Base-by-base conservation (phyloP, 2,329 filamentous ascomycete genomes). In the Aspergillus viridinutans region DNA sequence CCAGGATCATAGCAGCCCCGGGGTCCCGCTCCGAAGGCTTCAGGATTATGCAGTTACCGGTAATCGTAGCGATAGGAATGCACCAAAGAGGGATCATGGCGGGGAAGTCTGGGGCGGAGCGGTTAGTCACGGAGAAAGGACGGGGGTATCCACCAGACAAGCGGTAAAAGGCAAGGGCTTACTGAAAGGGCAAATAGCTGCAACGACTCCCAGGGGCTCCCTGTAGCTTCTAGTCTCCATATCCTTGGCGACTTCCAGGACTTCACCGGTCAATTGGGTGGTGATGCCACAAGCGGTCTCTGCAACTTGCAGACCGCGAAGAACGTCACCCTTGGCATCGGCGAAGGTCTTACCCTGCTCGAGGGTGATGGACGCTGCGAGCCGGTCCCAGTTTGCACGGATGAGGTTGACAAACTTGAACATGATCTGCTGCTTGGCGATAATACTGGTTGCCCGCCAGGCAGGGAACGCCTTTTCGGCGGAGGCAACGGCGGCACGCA, bases 71-170 rank as follows among this genome's bases (percentile, higher is more conserved):
- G 59, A 87, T 79, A 8, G 85, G 85, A 43, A 88, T 85, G 32
- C 78, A 85, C 85, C 85, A 88, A 9, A 88, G 78, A 10, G 85
- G 85, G 72, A 88, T 88, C 85, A 88, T 88, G 60, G 85, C 85
- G 53, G 85, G 85, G 76, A 88, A 88, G 76, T 88, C 82, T 83
- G 59, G 25, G 14, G 49, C 26, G 50, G 55, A 29, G 35, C 29
- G 69, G 56, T 66, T 60, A 69, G 64, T 52, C 26, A 57, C 49
- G 55, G 54, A 26, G 35, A 52, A 55, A 40, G 28, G 23, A 45
- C 14, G 14, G 40, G 26, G 48, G 32, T 26, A 53, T 10, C n/a
- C 40, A 23, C 17, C 25, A 23, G 47, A 20, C 28, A 26, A 20
- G 38, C 20, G 32, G 4, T 40, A 12, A 28, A 20, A 53, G 38